phyloP scores from a whole-genome alignment of 139 green algal species.

The Dunaliella primolecta region DNA sequence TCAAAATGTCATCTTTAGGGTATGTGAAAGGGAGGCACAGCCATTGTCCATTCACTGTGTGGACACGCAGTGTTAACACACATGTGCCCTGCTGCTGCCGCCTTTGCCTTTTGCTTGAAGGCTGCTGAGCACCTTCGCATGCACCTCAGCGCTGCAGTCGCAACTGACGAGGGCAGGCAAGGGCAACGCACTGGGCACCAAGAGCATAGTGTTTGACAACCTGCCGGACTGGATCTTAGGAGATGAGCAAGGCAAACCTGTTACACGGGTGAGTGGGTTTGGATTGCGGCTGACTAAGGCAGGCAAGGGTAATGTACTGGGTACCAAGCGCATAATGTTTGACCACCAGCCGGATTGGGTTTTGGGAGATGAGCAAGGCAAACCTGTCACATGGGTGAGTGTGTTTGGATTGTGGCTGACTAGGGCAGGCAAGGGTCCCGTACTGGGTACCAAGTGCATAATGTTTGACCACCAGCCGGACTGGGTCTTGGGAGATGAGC shows the following conservation, averaged over 20 bases:
- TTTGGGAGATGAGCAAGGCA: conserved; percentile 49
- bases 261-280: conserved; percentile 18
- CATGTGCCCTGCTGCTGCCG: too few relatives aligned
- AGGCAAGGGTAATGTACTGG: conserved; percentile 5
- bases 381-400: conserved; percentile 24
- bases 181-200: conserved; percentile 28
- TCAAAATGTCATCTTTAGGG: too few relatives aligned
- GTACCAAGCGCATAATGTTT: conserved; percentile 25
- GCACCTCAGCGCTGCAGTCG: conserved; percentile 36
- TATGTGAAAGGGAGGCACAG: too few relatives aligned
- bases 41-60: too few relatives aligned
- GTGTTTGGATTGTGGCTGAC: not conserved
- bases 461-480: conserved; percentile 46
- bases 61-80: too few relatives aligned
- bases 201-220: conserved; percentile 21
- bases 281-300: not conserved
- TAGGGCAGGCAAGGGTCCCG: not conserved
- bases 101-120: too few relatives aligned
- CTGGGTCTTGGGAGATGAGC: conserved; percentile 47
- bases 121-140: conserved; percentile 66
- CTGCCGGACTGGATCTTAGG: conserved; percentile 56
- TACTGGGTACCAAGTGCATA: conserved; percentile 25
- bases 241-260: conserved; percentile 44
- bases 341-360: conserved; percentile 50
- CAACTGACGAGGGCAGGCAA: not conserved